Evolutionary conservation across 2,329 filamentous ascomycete genomes (phyloP).

Genomic region (Xylariaceae sp.): DNA sequence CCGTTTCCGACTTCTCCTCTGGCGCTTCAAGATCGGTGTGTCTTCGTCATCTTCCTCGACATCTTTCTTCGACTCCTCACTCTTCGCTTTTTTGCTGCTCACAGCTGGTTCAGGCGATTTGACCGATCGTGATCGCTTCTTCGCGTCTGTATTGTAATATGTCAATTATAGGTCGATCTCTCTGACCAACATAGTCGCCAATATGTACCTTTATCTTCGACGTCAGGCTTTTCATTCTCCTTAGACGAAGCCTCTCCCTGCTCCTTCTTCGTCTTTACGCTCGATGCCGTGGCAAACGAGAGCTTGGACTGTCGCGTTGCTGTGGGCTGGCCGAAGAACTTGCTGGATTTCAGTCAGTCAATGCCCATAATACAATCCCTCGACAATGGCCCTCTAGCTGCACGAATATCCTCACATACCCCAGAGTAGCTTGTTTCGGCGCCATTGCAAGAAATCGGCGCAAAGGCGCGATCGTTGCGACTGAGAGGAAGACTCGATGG

Average conservation of each 20-base stretch:
- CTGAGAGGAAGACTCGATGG: constrained; percentile 21
- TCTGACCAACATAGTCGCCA: no score
- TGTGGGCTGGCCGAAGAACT: constrained; percentile 70
- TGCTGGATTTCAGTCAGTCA: constrained; percentile 47
- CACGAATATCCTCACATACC: constrained; percentile 29
- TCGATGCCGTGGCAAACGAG: constrained; percentile 61
- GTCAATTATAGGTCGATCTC: constrained; percentile 6
- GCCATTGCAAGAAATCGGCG: constrained; percentile 28
- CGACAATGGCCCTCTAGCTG: no score
- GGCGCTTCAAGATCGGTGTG: constrained; percentile 56
- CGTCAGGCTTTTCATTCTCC: constrained; percentile 25
- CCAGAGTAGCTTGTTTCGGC: constrained; percentile 33
- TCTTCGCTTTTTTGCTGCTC: constrained; percentile 31
- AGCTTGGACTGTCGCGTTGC: constrained; percentile 73
- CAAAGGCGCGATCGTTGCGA: constrained; percentile 25
- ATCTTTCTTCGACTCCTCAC: constrained; percentile 31
- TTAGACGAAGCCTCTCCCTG: constrained; percentile 26
- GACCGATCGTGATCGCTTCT: constrained; percentile 40
- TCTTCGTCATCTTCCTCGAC: constrained; percentile 40
- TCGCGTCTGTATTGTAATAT: constrained; percentile 34
- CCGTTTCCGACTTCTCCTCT: constrained; percentile 43
- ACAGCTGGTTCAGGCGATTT: constrained; percentile 22
- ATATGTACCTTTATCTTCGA: constrained; percentile 31
- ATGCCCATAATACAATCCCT: neutral
- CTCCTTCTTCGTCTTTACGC: constrained; percentile 33